These are phyloP conservation scores for Termitomyces heimii DNA, from an alignment of 768 basidiomycete species.

Conservation along the genomic window DNA sequence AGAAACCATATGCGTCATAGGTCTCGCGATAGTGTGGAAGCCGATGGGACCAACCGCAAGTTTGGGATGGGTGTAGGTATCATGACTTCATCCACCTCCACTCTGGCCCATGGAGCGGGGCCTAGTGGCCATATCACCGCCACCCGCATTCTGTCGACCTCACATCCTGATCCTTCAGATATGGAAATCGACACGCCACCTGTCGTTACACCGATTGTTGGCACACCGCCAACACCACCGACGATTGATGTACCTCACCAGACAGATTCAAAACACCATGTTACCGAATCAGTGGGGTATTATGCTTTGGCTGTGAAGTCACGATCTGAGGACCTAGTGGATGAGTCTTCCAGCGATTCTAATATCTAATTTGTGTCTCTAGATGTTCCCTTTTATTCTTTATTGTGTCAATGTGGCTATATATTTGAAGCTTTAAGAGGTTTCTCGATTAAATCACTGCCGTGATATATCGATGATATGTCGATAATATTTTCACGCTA, in stretches of 20 bases:
- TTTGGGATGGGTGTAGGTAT: conserved; percentile 71
- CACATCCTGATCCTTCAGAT: conserved; percentile 17
- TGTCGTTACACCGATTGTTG: conserved; percentile 20
- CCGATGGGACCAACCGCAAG: conserved; percentile 38
- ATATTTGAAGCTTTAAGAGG: background rate
- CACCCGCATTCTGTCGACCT: conserved; percentile 34
- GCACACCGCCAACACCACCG: conserved; percentile 2
- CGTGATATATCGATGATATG: background rate
- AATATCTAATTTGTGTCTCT: conserved; percentile 3
- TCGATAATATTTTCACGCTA: background rate
- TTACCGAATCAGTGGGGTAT: background rate
- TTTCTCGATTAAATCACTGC: background rate
- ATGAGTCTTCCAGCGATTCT: conserved; percentile 11
- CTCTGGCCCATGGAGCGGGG: conserved; percentile 64
- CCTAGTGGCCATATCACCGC: conserved; percentile 67
- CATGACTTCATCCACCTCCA: conserved; percentile 50
- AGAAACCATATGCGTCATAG: conserved; percentile 59
- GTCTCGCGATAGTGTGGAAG: conserved; percentile 44
- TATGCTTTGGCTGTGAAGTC: conserved; percentile 4
- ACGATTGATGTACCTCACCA: conserved; percentile 9
- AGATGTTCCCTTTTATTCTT: background rate
- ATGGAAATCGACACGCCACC: conserved; percentile 42
- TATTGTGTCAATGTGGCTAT: background rate
- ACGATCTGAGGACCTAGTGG: conserved; percentile 17
- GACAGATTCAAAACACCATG: background rate